A percentile compares a stretch with the other conserved stretches of the same genome.
These are phyloP conservation scores for Penicillium crystallinum DNA, from an alignment of 495 filamentous ascomycete species.

Conservation along the genomic window DNA sequence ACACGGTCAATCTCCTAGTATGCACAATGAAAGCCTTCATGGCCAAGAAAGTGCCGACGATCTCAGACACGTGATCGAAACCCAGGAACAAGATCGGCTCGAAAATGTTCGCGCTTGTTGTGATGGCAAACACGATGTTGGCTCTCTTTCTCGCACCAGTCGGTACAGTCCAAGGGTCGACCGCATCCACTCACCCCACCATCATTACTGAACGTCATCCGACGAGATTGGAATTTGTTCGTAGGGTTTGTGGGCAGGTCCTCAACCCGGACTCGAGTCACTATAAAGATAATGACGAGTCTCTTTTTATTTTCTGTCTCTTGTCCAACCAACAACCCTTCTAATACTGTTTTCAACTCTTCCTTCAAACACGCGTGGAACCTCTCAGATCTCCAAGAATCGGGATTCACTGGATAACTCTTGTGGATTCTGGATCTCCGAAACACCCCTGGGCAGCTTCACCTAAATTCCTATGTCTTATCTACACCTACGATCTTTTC, in stretches of 20 bases:
- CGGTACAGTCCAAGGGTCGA: constrained; percentile 40
- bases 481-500: constrained; percentile 11
- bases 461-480: constrained; percentile 5
- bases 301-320: constrained; percentile 27
- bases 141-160: constrained; percentile 44
- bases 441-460: background rate
- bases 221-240: constrained; percentile 14
- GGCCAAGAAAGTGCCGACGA: constrained; percentile 73
- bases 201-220: constrained; percentile 17
- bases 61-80: constrained; percentile 65
- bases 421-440: background rate
- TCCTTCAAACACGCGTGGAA: background rate
- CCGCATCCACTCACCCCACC: constrained; percentile 39
- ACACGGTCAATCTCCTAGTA: constrained; percentile 39
- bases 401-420: background rate
- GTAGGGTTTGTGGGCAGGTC: constrained; percentile 28
- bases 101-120: constrained; percentile 97
- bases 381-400: background rate
- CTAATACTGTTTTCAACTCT: constrained; percentile 1
- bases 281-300: constrained; percentile 24
- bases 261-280: constrained; percentile 23
- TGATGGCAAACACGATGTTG: constrained; percentile 69
- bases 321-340: constrained; percentile 11
- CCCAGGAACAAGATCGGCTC: constrained; percentile 70
- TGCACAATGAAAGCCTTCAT: constrained; percentile 66